Percentiles rank a stretch among this genome's conserved stretches.
phyloP scores from a whole-genome alignment of 164 flowering plant genomes.

The Piper betle region DNA sequence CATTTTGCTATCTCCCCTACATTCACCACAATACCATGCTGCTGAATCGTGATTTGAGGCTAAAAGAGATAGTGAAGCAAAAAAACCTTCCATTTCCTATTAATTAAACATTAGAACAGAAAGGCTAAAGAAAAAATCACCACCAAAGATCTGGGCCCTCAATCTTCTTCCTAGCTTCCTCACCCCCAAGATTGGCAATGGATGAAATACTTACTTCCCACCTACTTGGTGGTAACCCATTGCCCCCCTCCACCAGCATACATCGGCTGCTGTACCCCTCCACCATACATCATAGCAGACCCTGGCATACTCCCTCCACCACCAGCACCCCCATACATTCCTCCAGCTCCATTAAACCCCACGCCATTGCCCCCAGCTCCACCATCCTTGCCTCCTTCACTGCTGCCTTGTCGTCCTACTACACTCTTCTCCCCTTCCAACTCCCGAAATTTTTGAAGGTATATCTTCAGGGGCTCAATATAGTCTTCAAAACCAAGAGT shows the following conservation, averaged over 20 bases:
- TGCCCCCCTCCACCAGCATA: constrained; percentile 15
- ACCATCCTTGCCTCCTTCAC: constrained; percentile 6
- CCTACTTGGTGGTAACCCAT: constrained; percentile 24
- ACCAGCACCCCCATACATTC: constrained; percentile 9
- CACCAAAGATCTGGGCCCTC: background rate
- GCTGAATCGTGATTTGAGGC: background rate
- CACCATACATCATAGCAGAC: constrained; percentile 1
- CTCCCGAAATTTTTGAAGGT: constrained; percentile 39
- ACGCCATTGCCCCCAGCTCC: constrained; percentile 3
- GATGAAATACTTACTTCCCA: background rate
- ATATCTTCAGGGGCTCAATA: constrained; percentile 42
- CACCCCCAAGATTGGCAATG: constrained; percentile 4
- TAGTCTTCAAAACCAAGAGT: constrained; percentile 54
- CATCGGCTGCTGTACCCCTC: constrained; percentile 3
- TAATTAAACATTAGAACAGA: too few species aligned
- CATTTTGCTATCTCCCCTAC: constrained; percentile 1
- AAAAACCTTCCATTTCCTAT: background rate
- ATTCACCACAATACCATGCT: background rate
- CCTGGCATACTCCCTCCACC: constrained; percentile 14
- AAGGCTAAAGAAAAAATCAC: background rate
- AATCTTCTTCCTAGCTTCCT: constrained; percentile 7
- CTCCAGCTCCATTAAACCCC: background rate
- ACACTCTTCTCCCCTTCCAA: constrained; percentile 36
- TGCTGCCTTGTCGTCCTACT: constrained; percentile 13
- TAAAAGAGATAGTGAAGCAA: background rate